Base-by-base conservation (phyloP, 352 stramenopile genomes). In the Pythium monospermum region DNA sequence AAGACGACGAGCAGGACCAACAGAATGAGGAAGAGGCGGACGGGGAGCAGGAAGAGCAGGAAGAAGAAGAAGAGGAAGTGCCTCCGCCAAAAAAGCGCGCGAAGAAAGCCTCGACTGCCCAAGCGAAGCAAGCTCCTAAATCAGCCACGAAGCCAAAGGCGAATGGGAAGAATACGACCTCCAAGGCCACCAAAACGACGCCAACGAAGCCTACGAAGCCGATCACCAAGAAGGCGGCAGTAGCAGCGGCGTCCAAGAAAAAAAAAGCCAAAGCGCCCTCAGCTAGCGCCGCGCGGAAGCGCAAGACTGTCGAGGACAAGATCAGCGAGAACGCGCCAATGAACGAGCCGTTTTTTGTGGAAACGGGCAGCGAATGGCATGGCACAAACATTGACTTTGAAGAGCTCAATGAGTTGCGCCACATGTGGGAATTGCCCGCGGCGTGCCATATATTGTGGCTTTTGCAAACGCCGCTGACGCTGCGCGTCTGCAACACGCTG, bases 391-490 rank as follows among this genome's bases (percentile, higher is more conserved):
- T 91, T 32, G 76, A 94, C 39, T 87, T 91, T 37, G 71, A 91
- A 27, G 80, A 94, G 35, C 61, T 94, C 1, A 57, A 42, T 15
- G 54, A 68, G 47, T 53, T 94, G 41, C 66, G 83, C 7, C 57
- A 64, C 12, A 76, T 77, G 73, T 91, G 80, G 76, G 72, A 94
- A 38, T 68, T 94, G 25, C 83, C 81, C 19, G 73, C 80, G 7
- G 79, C 80, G 16, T 91, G 78, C 49, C 83, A 94, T 56, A 77
- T 94, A 45, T 57, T 94, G 28, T 94, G 83, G 83, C 57, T 94
- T 12, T 65, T 94, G 52, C 83, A 94, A 57, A 69, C 73, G 52
- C 80, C 83, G 32, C 49, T 94, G 49, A 88, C 81, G 38, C 64
- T 94, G 53, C 82, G 76, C 21, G 82, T 91, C 27, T 85, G 73